Conservation (phyloP, 192 early-diverging fungal genomes). For the Pilobolus umbonatus region DNA sequence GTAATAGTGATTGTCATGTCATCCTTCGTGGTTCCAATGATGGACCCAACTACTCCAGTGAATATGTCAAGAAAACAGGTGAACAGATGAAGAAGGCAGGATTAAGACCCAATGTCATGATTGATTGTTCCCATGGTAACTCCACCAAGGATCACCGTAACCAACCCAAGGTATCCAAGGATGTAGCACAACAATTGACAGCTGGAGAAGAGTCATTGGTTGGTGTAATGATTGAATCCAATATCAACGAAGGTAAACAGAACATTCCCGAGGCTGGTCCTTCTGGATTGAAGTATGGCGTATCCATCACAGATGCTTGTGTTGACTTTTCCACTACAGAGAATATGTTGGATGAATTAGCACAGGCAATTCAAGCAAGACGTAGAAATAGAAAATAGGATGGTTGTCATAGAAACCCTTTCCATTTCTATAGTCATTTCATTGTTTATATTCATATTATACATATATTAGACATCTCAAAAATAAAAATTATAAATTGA, state of each 20-base stretch:
- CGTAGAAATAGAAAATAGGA: conserved; percentile 27
- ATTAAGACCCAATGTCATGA: conserved; percentile 74
- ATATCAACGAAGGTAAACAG: conserved; percentile 86
- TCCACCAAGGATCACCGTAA: conserved; percentile 82
- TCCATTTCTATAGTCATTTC: too few relatives aligned
- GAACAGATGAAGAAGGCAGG: conserved; percentile 59
- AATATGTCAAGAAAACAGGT: conserved; percentile 52
- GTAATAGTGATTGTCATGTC: conserved; percentile 82
- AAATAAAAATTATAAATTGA: too few relatives aligned
- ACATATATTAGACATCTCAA: too few relatives aligned
- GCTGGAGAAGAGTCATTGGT: conserved; percentile 59
- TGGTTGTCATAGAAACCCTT: too few relatives aligned
- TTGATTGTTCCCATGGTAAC: conserved; percentile 96
- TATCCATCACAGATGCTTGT: conserved; percentile 93
- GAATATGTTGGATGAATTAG: conserved; percentile 69
- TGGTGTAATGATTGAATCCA: conserved; percentile 95
- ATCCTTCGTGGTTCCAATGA: conserved; percentile 85
- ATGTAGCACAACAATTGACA: conserved; percentile 70
- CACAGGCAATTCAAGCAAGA: conserved; percentile 67
- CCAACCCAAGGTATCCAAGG: conserved; percentile 70
- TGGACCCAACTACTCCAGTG: conserved; percentile 83
- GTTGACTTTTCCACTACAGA: conserved; percentile 82
- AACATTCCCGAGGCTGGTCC: conserved; percentile 67
- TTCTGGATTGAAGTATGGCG: conserved; percentile 74
- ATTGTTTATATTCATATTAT: too few relatives aligned